A percentile compares a stretch with the other conserved stretches of the same genome.
phyloP scores from a whole-genome alignment of 2,329 filamentous ascomycete genomes.

The Colletotrichum viniferum region DNA sequence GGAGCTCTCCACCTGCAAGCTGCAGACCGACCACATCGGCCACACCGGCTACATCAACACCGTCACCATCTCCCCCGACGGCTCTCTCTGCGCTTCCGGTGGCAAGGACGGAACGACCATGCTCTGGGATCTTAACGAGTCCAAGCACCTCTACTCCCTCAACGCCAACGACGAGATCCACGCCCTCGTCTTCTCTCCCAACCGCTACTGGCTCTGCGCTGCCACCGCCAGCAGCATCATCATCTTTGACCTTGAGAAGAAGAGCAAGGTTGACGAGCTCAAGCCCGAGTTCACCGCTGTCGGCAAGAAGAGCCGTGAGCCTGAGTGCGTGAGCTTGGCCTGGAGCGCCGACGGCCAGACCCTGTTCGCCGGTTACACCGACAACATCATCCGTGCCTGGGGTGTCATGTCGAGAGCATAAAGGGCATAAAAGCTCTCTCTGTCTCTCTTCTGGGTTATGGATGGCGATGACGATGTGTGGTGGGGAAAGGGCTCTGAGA shows the following conservation, averaged over 20 bases:
- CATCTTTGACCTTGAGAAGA: conserved; percentile 99
- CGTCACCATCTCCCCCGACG: conserved; percentile 99
- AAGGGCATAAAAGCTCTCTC: conserved; percentile 27
- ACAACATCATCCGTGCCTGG: conserved; percentile 99
- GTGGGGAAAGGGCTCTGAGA: conserved; percentile 24
- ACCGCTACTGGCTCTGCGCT: conserved; percentile 99
- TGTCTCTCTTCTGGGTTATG: conserved; percentile 23
- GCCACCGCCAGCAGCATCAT: conserved; percentile 97
- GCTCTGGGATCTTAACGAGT: conserved; percentile 99
- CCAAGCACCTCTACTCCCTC: conserved; percentile 99
- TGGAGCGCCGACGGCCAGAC: conserved; percentile 99
- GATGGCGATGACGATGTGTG: conserved; percentile 17
- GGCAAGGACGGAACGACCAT: conserved; percentile 99
- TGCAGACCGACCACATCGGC: conserved; percentile 99
- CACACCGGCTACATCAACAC: conserved; percentile 99
- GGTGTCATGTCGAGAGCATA: conserved; percentile 96
- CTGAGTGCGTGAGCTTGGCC: conserved; percentile 95
- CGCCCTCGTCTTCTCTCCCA: conserved; percentile 99
- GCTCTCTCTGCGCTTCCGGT: conserved; percentile 97
- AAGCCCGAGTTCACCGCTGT: conserved; percentile 96
- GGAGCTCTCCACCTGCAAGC: conserved; percentile 99
- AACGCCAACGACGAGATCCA: conserved; percentile 99
- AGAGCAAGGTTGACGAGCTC: conserved; percentile 99
- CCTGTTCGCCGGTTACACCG: conserved; percentile 99
- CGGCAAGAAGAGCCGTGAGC: conserved; percentile 99